Percentiles rank a stretch among this genome's conserved stretches.
Evolutionary conservation across 192 early-diverging fungal species (phyloP).

Genomic region (Coemansia sp.): DNA sequence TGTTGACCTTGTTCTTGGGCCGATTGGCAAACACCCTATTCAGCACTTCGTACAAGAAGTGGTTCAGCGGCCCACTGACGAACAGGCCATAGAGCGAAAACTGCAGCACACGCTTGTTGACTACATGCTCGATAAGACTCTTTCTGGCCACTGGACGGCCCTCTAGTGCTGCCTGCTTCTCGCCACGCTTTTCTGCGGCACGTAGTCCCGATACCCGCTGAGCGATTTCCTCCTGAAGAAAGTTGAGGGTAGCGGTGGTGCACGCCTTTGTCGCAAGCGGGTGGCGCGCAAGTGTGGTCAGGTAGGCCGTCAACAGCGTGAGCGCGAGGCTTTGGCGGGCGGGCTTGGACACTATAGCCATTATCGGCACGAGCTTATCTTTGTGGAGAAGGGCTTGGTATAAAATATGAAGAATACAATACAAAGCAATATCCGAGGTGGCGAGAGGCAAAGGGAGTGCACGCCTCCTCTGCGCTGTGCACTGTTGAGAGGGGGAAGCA

Average conservation of each 20-base stretch:
- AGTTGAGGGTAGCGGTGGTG: slow-evolving; percentile 70
- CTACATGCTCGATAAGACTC: slow-evolving; percentile 18
- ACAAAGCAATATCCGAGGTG: background rate
- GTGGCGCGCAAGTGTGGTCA: slow-evolving; percentile 55
- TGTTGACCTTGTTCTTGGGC: slow-evolving; percentile 57
- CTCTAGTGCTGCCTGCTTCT: slow-evolving; percentile 47
- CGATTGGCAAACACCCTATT: slow-evolving; percentile 70
- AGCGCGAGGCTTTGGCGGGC: slow-evolving; percentile 33
- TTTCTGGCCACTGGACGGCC: slow-evolving; percentile 14
- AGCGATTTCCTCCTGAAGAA: slow-evolving; percentile 75
- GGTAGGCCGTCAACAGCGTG: slow-evolving; percentile 57
- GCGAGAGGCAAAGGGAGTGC: background rate
- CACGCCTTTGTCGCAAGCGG: slow-evolving; percentile 79
- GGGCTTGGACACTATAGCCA: slow-evolving; percentile 49
- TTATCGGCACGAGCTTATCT: slow-evolving; percentile 6
- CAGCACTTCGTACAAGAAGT: slow-evolving; percentile 71
- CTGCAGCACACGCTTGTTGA: slow-evolving; percentile 67
- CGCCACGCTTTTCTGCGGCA: slow-evolving; percentile 24
- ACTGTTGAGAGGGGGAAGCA: background rate
- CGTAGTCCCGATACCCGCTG: slow-evolving; percentile 58
- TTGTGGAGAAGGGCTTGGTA: background rate
- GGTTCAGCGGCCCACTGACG: slow-evolving; percentile 78
- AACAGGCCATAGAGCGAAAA: slow-evolving; percentile 81
- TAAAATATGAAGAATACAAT: background rate
- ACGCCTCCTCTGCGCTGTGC: background rate